Evolutionary conservation across 345 rosid genomes (phyloP), one percentile per base, ranked within the genome.

Genomic region (Citrus unshiu): DNA sequence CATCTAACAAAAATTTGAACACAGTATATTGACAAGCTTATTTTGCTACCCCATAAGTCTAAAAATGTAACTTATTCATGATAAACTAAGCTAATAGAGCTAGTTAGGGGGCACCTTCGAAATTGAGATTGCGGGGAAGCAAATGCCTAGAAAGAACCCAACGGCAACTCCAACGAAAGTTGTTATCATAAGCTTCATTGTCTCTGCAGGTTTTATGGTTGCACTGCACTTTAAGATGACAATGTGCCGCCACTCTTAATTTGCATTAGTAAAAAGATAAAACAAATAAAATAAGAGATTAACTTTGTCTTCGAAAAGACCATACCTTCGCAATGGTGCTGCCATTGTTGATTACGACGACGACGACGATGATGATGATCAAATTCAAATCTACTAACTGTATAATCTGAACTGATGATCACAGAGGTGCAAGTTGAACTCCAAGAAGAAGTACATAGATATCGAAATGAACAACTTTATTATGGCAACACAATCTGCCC

Each of bases 61-160:
- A 5, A 21, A 62, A 51, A 72, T 8, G 64, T n/a, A 70, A 57
- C 21, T 40, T 43, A 77, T 19, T 6, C 78, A 62, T 7, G 4
- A 58, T 46, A 46, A 46, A 13, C 14, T 46, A 46, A 67, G 30
- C 21, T 6, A 43, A 25, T 32, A 10, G 49, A 43, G 21, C 22
- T 5, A 65, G 25, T 13, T 19, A 21, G 9, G 9, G 9, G 46
- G 39, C 74, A 93, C 98, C 97, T 90, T 91, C 22, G 97, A 87
- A 79, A 93, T 77, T 60, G 99, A 88, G 59, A 94, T 78, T 16
- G 95, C 89, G 25, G 98, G 98, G 73, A 90, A 85, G 35, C 92
- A 91, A 78, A 91, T 83, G 75, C 98, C 99, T 75, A 96, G 77
- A 78, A 94, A 90, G 83, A 94, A 91, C 82, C 99, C 99, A 73